Base-by-base conservation (phyloP, 768 basidiomycete genomes). In the Russula brevipes region DNA sequence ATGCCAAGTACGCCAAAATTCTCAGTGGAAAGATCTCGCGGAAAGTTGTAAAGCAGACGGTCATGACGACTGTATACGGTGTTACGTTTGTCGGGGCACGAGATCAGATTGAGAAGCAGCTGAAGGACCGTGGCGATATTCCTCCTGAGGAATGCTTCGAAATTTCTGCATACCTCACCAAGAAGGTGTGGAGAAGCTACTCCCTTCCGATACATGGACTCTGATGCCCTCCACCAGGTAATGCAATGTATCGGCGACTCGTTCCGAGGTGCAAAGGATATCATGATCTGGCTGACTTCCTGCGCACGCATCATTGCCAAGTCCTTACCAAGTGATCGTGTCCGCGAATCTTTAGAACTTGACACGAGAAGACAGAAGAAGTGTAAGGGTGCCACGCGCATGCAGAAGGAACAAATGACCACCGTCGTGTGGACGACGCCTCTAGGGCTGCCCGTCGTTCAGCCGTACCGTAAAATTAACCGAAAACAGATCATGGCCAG, bases 61-160 rank as follows among this genome's bases (percentile, higher is more conserved):
- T 98, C 67, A 99, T 99, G 97, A 99, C 96, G 0, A 98, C 96
- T 3, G 96, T 98, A 39, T 98, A 98, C 72, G 96, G 97, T 24
- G 95, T 99, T 16, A 99, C 97, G 0, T 95, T 87, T 75, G 77
- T 98, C 58, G 97, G 97, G 41, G 97, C 97, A 24, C 84, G 93
- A 47, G 91, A 92, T 9, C 97, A 98, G 76, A 97, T 98, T 59
- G 90, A 94, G 75, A 88, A 76, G 70, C 94, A 98, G 76, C 76
- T 99, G 44, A 82, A 80, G 68, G 90, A 91, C 59, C 79, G 87
- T 59, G 82, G 84, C 31, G 88, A 89, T 63, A 79, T 96, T 33
- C 80, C 83, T 2, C 74, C 81, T 30, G 89, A 94, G 68, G 79
- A 84, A n/a, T 82, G 84, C 64, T 98, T 89, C 86, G 55, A 60